phyloP scores from a whole-genome alignment of 2,329 filamentous ascomycete species.

The Cytospora piceae region DNA sequence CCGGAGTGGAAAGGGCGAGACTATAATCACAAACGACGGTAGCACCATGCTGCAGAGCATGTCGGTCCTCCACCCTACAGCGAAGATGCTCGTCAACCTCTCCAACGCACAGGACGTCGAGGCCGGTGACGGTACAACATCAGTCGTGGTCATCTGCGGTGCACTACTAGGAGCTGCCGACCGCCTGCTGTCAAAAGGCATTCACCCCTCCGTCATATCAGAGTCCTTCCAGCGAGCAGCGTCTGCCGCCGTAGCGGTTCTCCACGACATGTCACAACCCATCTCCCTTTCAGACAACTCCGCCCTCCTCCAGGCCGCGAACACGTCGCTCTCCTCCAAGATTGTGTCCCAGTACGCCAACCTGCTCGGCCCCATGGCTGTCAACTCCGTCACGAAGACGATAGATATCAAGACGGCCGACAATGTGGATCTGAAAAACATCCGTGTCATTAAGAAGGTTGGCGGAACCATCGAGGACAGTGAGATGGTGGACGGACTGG shows the following conservation, averaged over 20 bases:
- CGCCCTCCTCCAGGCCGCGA: constrained; percentile 92
- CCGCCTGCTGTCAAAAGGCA: constrained; percentile 85
- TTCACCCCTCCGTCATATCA: constrained; percentile 97
- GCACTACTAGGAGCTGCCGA: constrained; percentile 93
- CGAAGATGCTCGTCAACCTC: constrained; percentile 98
- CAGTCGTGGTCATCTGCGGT: constrained; percentile 96
- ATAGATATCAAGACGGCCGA: constrained; percentile 95
- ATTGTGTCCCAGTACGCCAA: constrained; percentile 98
- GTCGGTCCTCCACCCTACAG: constrained; percentile 98
- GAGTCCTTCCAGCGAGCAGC: constrained; percentile 97
- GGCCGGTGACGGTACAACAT: constrained; percentile 96
- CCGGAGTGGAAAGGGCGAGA: constrained; percentile 92
- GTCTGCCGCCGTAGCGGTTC: constrained; percentile 81
- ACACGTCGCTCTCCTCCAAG: constrained; percentile 95
- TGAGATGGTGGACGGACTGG: constrained; percentile 93
- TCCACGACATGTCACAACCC: constrained; percentile 94
- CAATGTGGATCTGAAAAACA: constrained; percentile 95
- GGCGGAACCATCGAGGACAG: constrained; percentile 98
- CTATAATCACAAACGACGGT: constrained; percentile 99
- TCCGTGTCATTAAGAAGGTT: constrained; percentile 95
- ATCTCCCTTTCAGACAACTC: constrained; percentile 86
- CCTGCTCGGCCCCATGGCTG: constrained; percentile 94
- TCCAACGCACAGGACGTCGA: constrained; percentile 98
- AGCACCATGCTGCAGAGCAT: constrained; percentile 99
- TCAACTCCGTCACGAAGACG: constrained; percentile 92